These are phyloP conservation scores for Amesomyces nigricolor DNA, from an alignment of 2,329 filamentous ascomycete species.

Conservation along the genomic window DNA sequence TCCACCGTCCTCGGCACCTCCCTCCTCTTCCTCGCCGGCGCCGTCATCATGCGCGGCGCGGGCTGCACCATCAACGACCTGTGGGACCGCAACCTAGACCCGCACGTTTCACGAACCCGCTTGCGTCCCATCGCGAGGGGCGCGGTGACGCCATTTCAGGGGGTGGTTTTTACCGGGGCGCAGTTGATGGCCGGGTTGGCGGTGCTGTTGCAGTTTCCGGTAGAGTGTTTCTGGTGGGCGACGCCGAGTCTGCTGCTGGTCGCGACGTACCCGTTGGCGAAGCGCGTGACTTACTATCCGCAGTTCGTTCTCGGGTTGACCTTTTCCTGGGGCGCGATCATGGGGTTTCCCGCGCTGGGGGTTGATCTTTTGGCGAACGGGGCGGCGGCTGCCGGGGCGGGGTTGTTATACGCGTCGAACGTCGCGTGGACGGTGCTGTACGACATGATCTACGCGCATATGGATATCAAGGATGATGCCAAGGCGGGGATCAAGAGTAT, in stretches of 20 bases:
- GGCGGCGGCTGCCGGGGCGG: slow-evolving; percentile 59
- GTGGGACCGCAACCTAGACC: slow-evolving; percentile 83
- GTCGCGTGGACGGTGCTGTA: slow-evolving; percentile 84
- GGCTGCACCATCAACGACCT: slow-evolving; percentile 88
- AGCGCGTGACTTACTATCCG: slow-evolving; percentile 81
- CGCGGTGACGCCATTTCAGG: slow-evolving; percentile 67
- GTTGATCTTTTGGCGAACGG: slow-evolving; percentile 64
- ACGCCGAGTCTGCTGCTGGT: slow-evolving; percentile 71
- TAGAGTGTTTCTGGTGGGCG: slow-evolving; percentile 68
- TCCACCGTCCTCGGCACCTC: slow-evolving; percentile 58
- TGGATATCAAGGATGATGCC: slow-evolving; percentile 80
- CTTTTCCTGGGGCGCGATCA: slow-evolving; percentile 83
- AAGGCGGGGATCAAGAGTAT: slow-evolving; percentile 88
- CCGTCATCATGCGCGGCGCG: slow-evolving; percentile 79
- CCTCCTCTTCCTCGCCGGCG: slow-evolving; percentile 67
- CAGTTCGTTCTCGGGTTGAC: slow-evolving; percentile 77
- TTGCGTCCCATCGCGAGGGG: slow-evolving; percentile 75
- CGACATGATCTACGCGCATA: slow-evolving; percentile 91
- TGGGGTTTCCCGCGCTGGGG: slow-evolving; percentile 81
- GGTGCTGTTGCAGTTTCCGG: slow-evolving; percentile 70
- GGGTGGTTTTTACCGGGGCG: slow-evolving; percentile 64
- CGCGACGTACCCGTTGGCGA: slow-evolving; percentile 72
- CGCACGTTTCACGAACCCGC: slow-evolving; percentile 68
- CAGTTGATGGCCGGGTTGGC: slow-evolving; percentile 70
- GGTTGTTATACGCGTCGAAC: slow-evolving; percentile 68